Percentiles rank a stretch among this genome's conserved stretches.
phyloP scores from a whole-genome alignment of 2,329 filamentous ascomycete species.

The Ophiocordyceps camponoti-rufipedis region DNA sequence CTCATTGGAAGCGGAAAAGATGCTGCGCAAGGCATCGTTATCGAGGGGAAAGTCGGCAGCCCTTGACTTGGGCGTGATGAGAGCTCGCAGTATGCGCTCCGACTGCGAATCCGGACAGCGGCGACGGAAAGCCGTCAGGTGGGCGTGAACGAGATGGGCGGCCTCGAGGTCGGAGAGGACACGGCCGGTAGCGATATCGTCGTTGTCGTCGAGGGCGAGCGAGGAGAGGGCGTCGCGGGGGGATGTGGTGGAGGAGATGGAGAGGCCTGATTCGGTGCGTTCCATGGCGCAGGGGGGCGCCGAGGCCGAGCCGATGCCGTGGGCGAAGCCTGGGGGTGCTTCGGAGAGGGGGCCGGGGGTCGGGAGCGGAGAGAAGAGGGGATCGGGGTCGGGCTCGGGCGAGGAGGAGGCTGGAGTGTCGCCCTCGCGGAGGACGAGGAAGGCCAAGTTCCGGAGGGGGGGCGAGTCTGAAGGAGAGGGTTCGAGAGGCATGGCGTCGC shows the following conservation, averaged over 20 bases:
- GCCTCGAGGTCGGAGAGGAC: conserved; percentile 27
- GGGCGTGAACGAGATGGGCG: conserved; percentile 26
- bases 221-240: conserved; percentile 10
- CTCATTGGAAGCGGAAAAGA: conserved; percentile 42
- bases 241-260: conserved; percentile 23
- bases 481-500: too few relatives aligned
- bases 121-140: conserved; percentile 25
- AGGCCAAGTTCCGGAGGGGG: conserved; percentile 14
- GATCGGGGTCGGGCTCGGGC: conserved; percentile 3
- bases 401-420: not conserved
- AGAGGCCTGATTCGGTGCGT: conserved; percentile 28
- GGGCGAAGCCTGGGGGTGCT: not conserved
- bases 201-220: conserved; percentile 10
- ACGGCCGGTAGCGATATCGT: conserved; percentile 5
- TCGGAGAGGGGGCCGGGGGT: not conserved
- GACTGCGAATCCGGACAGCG: conserved; percentile 30
- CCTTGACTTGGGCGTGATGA: conserved; percentile 31
- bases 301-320: not conserved
- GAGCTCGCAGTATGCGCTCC: conserved; percentile 36
- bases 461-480: too few relatives aligned
- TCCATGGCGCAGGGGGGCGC: conserved; percentile 17
- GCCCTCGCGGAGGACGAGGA: conserved; percentile 20
- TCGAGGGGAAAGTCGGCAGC: conserved; percentile 33
- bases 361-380: conserved; percentile 3
- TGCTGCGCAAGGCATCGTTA: conserved; percentile 35